These are phyloP conservation scores for Tulasnella sp. DNA, from an alignment of 768 basidiomycete species.

Conservation along the genomic window DNA sequence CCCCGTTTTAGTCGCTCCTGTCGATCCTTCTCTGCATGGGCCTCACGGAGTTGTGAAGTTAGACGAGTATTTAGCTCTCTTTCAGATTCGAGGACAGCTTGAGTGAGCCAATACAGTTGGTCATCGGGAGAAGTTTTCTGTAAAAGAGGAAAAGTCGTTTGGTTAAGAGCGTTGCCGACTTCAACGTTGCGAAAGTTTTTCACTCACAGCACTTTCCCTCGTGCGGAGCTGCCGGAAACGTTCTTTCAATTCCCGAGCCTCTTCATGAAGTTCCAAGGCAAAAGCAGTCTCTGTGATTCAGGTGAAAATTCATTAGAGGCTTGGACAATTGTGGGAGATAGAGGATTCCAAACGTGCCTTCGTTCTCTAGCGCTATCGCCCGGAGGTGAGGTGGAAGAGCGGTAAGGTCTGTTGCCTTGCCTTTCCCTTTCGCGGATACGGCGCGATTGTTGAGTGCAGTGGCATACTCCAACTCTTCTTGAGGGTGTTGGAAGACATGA, in stretches of 20 bases:
- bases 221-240: conserved; percentile 51
- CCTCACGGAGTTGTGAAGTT: conserved; percentile 52
- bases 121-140: conserved; percentile 56
- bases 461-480: conserved; percentile 46
- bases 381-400: conserved; percentile 6
- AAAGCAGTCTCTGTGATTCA: conserved; percentile 52
- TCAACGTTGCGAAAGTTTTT: neutral
- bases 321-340: neutral
- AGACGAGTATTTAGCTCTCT: conserved; percentile 52
- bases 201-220: conserved; percentile 46
- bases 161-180: neutral
- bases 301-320: conserved; percentile 8
- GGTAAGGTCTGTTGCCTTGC: conserved; percentile 40
- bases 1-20: conserved; percentile 62
- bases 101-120: conserved; percentile 57
- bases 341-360: neutral
- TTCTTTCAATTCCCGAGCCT: conserved; percentile 47
- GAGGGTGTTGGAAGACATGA: conserved; percentile 70
- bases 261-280: conserved; percentile 57
- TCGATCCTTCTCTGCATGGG: conserved; percentile 57
- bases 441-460: conserved; percentile 22
- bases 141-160: conserved; percentile 1
- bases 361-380: neutral
- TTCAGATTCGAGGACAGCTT: conserved; percentile 57
- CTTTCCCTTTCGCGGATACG: conserved; percentile 49